phyloP scores from a whole-genome alignment of 352 stramenopile species.

The Globisporangium apiculatum region DNA sequence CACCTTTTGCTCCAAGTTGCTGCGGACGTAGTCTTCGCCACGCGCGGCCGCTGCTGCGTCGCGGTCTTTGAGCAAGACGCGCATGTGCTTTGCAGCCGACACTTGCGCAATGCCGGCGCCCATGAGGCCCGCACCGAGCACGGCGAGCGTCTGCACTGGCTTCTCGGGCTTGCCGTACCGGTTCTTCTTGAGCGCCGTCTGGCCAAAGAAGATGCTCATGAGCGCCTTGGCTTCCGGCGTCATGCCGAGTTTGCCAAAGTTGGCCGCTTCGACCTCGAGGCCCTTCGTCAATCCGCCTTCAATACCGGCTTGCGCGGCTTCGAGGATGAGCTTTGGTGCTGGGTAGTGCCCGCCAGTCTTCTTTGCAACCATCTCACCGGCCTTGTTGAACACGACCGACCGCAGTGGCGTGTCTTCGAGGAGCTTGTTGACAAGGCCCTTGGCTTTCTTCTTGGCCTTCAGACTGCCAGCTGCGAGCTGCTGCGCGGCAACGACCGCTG shows the following conservation, averaged over 20 bases:
- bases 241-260: conserved; percentile 95
- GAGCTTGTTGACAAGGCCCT: conserved; percentile 82
- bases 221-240: conserved; percentile 93
- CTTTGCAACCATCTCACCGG: conserved; percentile 95
- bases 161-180: conserved; percentile 86
- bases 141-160: conserved; percentile 90
- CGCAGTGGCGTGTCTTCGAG: conserved; percentile 94
- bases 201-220: conserved; percentile 97
- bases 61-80: conserved; percentile 95
- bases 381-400: conserved; percentile 92
- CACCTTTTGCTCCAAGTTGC: conserved; percentile 94
- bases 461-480: conserved; percentile 88
- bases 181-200: conserved; percentile 98
- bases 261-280: conserved; percentile 91
- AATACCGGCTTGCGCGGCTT: conserved; percentile 81
- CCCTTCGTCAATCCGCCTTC: conserved; percentile 72
- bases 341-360: conserved; percentile 97
- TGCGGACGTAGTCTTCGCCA: conserved; percentile 91
- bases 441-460: conserved; percentile 89
- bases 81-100: conserved; percentile 91
- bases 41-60: conserved; percentile 79
- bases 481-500: conserved; percentile 86
- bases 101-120: conserved; percentile 97
- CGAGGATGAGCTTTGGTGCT: conserved; percentile 93
- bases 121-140: conserved; percentile 98